phyloP scores from a whole-genome alignment of 352 stramenopile genomes.

The Halophytophthora polymorphica region DNA sequence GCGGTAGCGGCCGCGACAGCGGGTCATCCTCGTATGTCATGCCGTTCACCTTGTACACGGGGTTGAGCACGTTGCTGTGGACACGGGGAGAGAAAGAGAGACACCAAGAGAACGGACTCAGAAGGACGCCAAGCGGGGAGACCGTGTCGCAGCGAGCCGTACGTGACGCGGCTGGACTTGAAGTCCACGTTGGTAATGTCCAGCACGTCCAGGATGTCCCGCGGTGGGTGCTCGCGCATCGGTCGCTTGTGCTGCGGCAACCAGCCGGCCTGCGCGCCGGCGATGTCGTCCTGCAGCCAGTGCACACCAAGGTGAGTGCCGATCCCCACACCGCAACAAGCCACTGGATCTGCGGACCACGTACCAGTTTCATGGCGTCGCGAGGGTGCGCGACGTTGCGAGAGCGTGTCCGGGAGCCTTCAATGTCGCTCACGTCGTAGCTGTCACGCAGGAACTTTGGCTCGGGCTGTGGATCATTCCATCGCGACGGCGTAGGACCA shows the following conservation, averaged over 20 bases:
- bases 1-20: conserved; percentile 37
- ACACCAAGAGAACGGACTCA: neutral
- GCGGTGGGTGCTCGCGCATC: conserved; percentile 48
- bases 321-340: too few species aligned
- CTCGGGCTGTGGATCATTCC: conserved; percentile 29
- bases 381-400: conserved; percentile 43
- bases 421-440: conserved; percentile 73
- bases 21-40: conserved; percentile 51
- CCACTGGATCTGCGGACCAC: too few species aligned
- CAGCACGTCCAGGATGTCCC: conserved; percentile 55
- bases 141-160: conserved; percentile 3
- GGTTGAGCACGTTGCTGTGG: conserved; percentile 64
- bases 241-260: conserved; percentile 47
- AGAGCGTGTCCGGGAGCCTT: conserved; percentile 48
- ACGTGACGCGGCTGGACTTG: conserved; percentile 72
- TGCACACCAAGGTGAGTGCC: neutral
- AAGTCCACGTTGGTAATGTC: conserved; percentile 78
- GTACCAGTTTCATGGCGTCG: conserved; percentile 43
- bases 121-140: neutral
- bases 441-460: conserved; percentile 72
- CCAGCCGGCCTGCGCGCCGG: conserved; percentile 53
- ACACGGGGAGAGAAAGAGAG: neutral
- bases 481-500: too few species aligned
- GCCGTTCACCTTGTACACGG: conserved; percentile 72
- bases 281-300: conserved; percentile 45